These are phyloP conservation scores for Aspergillus oerlinghausenensis DNA, from an alignment of 2,329 filamentous ascomycete genomes.

Conservation along the genomic window DNA sequence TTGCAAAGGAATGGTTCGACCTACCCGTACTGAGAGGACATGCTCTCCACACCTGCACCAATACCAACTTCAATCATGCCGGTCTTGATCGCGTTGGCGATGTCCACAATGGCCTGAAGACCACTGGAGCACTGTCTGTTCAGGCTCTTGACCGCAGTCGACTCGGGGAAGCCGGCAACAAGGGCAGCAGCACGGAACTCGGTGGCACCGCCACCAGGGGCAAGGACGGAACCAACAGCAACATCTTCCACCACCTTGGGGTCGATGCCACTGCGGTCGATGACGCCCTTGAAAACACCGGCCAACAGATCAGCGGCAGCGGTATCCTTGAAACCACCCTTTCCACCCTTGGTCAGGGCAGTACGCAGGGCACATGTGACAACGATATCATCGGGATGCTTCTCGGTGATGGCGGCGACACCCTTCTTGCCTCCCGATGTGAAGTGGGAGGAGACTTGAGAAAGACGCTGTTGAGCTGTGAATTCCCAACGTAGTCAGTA, in stretches of 20 bases:
- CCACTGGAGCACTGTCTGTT: constrained; percentile 95
- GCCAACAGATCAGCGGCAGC: constrained; percentile 78
- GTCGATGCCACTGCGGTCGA: constrained; percentile 84
- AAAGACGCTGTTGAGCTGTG: constrained; percentile 55
- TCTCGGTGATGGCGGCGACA: constrained; percentile 33
- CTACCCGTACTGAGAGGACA: constrained; percentile 87
- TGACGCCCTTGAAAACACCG: constrained; percentile 73
- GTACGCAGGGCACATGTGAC: constrained; percentile 89
- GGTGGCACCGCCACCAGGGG: constrained; percentile 89
- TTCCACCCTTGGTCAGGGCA: constrained; percentile 86
- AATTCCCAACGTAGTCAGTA: constrained; percentile 3
- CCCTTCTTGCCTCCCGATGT: constrained; percentile 36
- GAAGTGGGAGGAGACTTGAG: constrained; percentile 56
- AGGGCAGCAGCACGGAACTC: constrained; percentile 92
- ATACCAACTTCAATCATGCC: constrained; percentile 96
- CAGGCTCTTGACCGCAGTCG: constrained; percentile 76
- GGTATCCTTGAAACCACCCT: constrained; percentile 95
- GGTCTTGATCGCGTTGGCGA: constrained; percentile 83
- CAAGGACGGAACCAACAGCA: constrained; percentile 82
- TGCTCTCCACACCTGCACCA: constrained; percentile 93
- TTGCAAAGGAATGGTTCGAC: constrained; percentile 22
- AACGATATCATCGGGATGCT: constrained; percentile 68
- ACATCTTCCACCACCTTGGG: constrained; percentile 86
- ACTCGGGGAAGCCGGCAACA: constrained; percentile 83
- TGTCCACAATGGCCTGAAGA: constrained; percentile 85